Base-by-base conservation (phyloP, 1,284 basidiomycete genomes). In the Ustilago bromivora region DNA sequence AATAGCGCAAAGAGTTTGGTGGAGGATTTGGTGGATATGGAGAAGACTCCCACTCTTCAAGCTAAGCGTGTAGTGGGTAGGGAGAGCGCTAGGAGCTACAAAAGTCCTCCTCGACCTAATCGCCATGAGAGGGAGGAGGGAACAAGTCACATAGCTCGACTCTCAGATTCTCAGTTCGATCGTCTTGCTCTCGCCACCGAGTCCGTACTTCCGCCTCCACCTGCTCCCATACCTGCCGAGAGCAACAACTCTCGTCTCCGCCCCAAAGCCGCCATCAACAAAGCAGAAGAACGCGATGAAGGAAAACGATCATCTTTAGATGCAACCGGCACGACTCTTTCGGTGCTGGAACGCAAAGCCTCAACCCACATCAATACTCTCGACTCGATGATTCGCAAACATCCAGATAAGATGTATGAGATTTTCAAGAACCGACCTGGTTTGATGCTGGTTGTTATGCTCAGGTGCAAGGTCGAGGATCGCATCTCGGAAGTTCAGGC, bases 101-200 rank as follows among this genome's bases (percentile, higher is more conserved):
- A 58, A 41, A 15, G 35, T 43, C 13, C 23, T 13, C 23, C 46
- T 43, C 3, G 28, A 12, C 23, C 31, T 13, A 13, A 51, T 51
- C 28, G 49, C 13, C 49, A 38, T 35, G 28, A 47, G 41, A 1
- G 41, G 19, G 17, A 31, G 31, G 28, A 13, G 12, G 70, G 70
- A 1, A 72, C 70, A 1, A 32, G 31, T 11, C 70, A 72, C 40
- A 72, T 72, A 23, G 70, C 70, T 2, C 60, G 70, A 34, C 61
- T 72, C 9, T 63, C 70, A 0, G 64, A 72, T 28, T 54, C 55
- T 13, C 70, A 72, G 28, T 72, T 72, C 57, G 64, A 72, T 10
- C 64, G 70, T 5, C 60, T 72, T 7, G 70, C 70, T 15, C 56
- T 36, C 0, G 61, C 61, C 3, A 63, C 46, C 15, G 70, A 71